phyloP scores from a whole-genome alignment of 2,329 filamentous ascomycete genomes.

The Teratosphaeriaceae sp. region DNA sequence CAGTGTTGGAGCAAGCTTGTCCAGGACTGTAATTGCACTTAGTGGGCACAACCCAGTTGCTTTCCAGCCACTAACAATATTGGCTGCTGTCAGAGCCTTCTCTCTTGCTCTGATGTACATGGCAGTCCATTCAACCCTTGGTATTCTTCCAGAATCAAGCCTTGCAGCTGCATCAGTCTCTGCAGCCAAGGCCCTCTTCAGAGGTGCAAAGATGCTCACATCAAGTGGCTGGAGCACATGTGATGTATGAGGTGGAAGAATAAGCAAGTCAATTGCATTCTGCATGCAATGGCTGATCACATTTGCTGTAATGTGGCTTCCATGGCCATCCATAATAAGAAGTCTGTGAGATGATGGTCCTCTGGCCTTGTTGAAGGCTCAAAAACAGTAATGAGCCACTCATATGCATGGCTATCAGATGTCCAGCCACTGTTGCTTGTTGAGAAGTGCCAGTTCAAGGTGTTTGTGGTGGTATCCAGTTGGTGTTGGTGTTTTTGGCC shows the following conservation, averaged over 20 bases:
- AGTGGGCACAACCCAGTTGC: conserved; percentile 5
- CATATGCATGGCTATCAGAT: background rate
- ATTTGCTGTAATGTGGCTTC: conserved; percentile 1
- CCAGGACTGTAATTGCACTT: conserved; percentile 6
- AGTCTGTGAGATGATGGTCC: background rate
- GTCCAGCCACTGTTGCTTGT: conserved; percentile 4
- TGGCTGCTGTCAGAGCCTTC: conserved; percentile 3
- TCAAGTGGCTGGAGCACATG: conserved; percentile 1
- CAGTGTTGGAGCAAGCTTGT: background rate
- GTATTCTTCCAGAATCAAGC: background rate
- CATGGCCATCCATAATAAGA: conserved; percentile 2
- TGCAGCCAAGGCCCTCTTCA: background rate
- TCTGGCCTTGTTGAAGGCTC: background rate
- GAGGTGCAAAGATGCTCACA: conserved; percentile 1
- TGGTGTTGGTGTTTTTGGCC: conserved; percentile 1
- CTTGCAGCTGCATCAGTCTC: background rate
- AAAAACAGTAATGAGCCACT: background rate
- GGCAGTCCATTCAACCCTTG: conserved; percentile 1
- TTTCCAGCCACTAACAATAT: conserved; percentile 4
- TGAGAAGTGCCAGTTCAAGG: background rate
- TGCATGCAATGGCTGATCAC: background rate
- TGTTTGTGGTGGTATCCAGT: background rate
- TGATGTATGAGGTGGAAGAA: background rate
- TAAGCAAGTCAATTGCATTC: background rate
- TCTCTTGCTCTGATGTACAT: background rate